phyloP scores from a whole-genome alignment of 441 rosid genomes.

The Biscutella auriculata region DNA sequence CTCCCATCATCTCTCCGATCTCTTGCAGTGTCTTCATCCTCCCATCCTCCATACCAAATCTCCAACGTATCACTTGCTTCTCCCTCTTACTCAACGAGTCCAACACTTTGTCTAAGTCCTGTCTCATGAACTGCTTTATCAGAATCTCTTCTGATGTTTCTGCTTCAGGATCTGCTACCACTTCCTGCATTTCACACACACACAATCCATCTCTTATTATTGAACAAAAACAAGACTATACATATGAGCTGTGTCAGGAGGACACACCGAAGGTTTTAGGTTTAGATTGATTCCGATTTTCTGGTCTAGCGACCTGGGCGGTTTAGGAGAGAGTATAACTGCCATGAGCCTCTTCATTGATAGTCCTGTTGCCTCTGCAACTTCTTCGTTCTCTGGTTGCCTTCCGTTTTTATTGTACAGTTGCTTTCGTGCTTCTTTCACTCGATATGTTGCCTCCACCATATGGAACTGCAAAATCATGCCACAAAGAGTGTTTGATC shows the following conservation, averaged over 20 bases:
- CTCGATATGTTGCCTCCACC: constrained; percentile 81
- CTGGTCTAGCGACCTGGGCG: constrained; percentile 82
- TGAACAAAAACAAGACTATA: neutral
- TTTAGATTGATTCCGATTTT: constrained; percentile 56
- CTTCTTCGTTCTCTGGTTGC: constrained; percentile 66
- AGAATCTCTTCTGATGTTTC: constrained; percentile 57
- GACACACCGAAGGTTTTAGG: constrained; percentile 69
- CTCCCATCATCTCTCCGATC: constrained; percentile 72
- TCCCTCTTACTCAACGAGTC: constrained; percentile 58
- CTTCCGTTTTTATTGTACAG: constrained; percentile 55
- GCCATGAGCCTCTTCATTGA: constrained; percentile 71
- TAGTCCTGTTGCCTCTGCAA: constrained; percentile 79
- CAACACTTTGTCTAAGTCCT: constrained; percentile 66
- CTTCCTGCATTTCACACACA: constrained; percentile 42
- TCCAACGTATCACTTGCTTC: constrained; percentile 72
- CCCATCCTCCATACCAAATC: constrained; percentile 84
- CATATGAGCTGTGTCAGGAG: neutral
- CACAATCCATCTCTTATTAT: neutral
- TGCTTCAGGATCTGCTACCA: constrained; percentile 63
- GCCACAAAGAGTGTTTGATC: neutral
- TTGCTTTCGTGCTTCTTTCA: constrained; percentile 76
- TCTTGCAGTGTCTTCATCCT: constrained; percentile 86
- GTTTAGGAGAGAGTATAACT: constrained; percentile 62
- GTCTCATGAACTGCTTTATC: constrained; percentile 63
- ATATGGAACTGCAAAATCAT: constrained; percentile 57